phyloP scores from a whole-genome alignment of 352 stramenopile genomes.

The Globisporangium nodosum region DNA sequence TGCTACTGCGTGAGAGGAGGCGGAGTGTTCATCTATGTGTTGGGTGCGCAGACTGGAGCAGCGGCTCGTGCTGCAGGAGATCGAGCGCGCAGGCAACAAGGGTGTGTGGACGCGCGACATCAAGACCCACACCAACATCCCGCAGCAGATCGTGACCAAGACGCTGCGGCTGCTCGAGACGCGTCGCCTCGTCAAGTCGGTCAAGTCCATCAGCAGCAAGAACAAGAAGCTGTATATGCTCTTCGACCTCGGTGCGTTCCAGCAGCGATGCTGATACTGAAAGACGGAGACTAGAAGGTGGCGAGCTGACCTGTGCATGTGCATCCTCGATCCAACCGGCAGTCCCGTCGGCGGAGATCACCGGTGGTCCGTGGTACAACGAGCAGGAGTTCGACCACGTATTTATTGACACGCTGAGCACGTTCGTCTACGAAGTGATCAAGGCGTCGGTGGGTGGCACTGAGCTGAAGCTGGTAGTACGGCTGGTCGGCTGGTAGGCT shows the following conservation, averaged over 20 bases:
- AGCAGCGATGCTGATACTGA: neutral
- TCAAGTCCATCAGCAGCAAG: slow-evolving; percentile 99
- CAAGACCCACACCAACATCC: slow-evolving; percentile 96
- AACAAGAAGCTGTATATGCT: slow-evolving; percentile 99
- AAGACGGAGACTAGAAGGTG: neutral
- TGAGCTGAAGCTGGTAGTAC: neutral
- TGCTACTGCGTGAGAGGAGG: neutral
- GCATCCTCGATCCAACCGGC: neutral
- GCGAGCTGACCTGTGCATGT: neutral
- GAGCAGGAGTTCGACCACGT: slow-evolving; percentile 99
- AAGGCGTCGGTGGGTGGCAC: slow-evolving; percentile 41
- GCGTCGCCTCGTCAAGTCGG: slow-evolving; percentile 96
- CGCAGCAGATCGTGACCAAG: slow-evolving; percentile 96
- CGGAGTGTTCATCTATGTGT: slow-evolving; percentile 18
- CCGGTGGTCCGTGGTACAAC: slow-evolving; percentile 99
- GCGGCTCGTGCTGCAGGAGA: slow-evolving; percentile 89
- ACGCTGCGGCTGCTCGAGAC: slow-evolving; percentile 97
- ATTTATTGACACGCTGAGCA: slow-evolving; percentile 96
- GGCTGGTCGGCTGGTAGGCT: neutral
- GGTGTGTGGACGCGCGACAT: slow-evolving; percentile 99
- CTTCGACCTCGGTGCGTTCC: slow-evolving; percentile 79
- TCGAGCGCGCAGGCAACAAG: slow-evolving; percentile 95
- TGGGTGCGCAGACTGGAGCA: slow-evolving; percentile 60
- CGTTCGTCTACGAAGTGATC: slow-evolving; percentile 92
- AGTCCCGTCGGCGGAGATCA: slow-evolving; percentile 97